A percentile compares a stretch with the other conserved stretches of the same genome.
Evolutionary conservation across 495 filamentous ascomycete genomes (phyloP).

Genomic region (Talaromyces thailandensis): DNA sequence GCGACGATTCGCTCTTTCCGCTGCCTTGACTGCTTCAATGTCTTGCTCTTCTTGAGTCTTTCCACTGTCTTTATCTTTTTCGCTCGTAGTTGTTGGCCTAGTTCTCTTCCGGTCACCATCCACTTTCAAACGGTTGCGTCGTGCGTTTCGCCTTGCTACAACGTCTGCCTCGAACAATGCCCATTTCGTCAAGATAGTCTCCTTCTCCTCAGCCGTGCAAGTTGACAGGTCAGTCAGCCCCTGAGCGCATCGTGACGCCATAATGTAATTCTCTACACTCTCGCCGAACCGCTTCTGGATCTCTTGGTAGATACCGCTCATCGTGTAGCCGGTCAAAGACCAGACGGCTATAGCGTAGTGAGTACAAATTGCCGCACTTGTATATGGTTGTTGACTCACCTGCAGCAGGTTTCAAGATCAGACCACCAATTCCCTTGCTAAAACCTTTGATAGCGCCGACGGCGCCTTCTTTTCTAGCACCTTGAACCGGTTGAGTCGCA

Average conservation of each 20-base stretch:
- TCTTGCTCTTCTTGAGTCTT: background rate
- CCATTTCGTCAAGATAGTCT: slow-evolving; percentile 52
- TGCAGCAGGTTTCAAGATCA: slow-evolving; percentile 60
- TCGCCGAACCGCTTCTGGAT: slow-evolving; percentile 53
- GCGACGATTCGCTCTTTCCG: background rate
- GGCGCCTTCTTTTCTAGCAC: slow-evolving; percentile 58
- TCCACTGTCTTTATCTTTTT: slow-evolving; percentile 3
- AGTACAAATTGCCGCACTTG: background rate
- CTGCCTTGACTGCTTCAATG: slow-evolving; percentile 13
- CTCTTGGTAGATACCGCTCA: slow-evolving; percentile 68
- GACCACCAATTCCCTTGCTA: slow-evolving; percentile 64
- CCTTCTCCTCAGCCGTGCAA: slow-evolving; percentile 41
- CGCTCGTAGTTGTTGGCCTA: slow-evolving; percentile 21
- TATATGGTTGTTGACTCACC: slow-evolving; percentile 32
- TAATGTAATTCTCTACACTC: slow-evolving; percentile 60
- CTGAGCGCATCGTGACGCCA: slow-evolving; percentile 61
- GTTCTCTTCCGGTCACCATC: slow-evolving; percentile 26
- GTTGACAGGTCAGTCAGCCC: slow-evolving; percentile 52
- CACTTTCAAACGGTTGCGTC: slow-evolving; percentile 12
- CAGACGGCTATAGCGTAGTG: slow-evolving; percentile 33
- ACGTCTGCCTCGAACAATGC: slow-evolving; percentile 40
- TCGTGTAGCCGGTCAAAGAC: slow-evolving; percentile 61
- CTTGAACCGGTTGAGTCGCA: slow-evolving; percentile 58
- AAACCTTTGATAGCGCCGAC: slow-evolving; percentile 66
- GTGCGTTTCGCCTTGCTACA: slow-evolving; percentile 31